Evolutionary conservation across 805 yeast species (phyloP).

Genomic region (Suhomyces emberorum): DNA sequence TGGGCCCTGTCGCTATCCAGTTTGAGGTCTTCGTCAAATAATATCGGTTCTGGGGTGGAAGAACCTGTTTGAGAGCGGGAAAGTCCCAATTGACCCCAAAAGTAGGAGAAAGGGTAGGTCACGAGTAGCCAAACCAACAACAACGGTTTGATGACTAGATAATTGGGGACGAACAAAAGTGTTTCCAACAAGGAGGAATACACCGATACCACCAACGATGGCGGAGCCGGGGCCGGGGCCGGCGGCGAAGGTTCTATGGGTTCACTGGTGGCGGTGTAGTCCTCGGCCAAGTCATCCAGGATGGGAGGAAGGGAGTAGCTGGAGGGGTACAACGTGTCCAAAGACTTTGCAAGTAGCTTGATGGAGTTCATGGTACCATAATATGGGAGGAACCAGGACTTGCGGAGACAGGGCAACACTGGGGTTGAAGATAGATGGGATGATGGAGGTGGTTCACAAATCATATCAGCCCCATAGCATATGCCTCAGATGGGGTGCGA

Average conservation of each 20-base stretch:
- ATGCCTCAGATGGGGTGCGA: constrained; percentile 1
- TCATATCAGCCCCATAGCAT: constrained; percentile 1
- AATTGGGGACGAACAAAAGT: constrained; percentile 47
- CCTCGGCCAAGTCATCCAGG: constrained; percentile 8
- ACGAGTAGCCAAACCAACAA: constrained; percentile 47
- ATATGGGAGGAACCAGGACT: background rate
- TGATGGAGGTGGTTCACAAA: background rate
- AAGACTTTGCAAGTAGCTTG: constrained; percentile 30
- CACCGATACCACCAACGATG: background rate
- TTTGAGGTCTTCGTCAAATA: constrained; percentile 1
- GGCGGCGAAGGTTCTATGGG: background rate
- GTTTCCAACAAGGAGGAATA: constrained; percentile 12
- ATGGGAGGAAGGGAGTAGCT: constrained; percentile 7
- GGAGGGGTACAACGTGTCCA: constrained; percentile 26
- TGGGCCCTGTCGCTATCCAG: background rate
- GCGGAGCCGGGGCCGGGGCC: background rate
- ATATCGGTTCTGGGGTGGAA: no score
- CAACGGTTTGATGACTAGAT: constrained; percentile 52
- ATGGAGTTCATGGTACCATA: constrained; percentile 30
- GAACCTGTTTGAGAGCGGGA: constrained; percentile 4
- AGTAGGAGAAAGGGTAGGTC: constrained; percentile 51
- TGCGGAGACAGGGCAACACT: no score
- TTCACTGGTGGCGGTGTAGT: constrained; percentile 3
- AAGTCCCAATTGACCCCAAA: constrained; percentile 25
- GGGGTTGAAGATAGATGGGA: no score